Conservation (phyloP, 2,329 filamentous ascomycete genomes). For the Colletotrichum camelliae region DNA sequence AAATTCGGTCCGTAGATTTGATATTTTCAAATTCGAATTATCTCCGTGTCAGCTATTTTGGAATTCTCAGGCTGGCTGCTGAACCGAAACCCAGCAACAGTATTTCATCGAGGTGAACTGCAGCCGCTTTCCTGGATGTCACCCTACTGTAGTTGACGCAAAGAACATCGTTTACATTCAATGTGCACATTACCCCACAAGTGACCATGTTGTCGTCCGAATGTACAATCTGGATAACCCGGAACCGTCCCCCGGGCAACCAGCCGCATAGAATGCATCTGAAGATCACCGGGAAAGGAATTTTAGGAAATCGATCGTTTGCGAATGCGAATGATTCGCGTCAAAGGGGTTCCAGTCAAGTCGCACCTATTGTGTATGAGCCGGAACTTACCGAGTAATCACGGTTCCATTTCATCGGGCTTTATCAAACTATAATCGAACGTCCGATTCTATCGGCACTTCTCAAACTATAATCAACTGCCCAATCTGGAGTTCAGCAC, state of each 20-base stretch:
- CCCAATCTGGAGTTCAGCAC: neutral
- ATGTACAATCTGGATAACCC: rapidly evolving
- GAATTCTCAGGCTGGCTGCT: neutral
- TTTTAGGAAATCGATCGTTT: neutral
- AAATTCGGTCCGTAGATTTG: neutral
- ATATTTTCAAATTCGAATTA: neutral
- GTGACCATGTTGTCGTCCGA: neutral
- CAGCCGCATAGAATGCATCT: neutral
- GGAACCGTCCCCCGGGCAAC: rapidly evolving
- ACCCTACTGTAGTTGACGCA: rapidly evolving
- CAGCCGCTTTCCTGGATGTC: neutral
- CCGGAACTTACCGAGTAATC: neutral
- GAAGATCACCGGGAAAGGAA: neutral
- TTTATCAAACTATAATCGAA: neutral
- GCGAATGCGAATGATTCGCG: neutral
- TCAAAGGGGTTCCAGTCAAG: neutral
- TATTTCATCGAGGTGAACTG: neutral
- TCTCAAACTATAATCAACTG: neutral
- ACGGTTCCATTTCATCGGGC: neutral
- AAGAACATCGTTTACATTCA: rapidly evolving
- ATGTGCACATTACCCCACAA: neutral
- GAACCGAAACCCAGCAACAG: rapidly evolving
- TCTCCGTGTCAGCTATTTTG: neutral
- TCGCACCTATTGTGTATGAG: neutral
- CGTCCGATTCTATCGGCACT: neutral